Evolutionary conservation across 768 basidiomycete species (phyloP).

Genomic region (Astraeus odoratus): DNA sequence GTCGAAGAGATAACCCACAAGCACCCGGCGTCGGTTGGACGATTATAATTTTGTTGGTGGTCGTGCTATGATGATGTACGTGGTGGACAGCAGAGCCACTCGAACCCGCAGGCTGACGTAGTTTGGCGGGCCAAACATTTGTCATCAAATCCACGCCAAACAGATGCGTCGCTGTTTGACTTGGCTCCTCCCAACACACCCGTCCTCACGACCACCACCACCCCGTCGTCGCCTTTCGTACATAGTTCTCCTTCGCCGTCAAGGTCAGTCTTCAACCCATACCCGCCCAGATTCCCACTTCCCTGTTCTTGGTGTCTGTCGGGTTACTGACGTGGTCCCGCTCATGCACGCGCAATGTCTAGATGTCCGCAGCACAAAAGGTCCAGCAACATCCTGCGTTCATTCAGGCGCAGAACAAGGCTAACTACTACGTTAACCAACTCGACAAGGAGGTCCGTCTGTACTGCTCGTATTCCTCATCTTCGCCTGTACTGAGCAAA

Average conservation of each 20-base stretch:
- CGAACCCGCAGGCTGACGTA: conserved; percentile 41
- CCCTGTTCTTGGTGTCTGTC: neutral
- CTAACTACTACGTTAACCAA: conserved; percentile 73
- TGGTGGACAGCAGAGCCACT: no score
- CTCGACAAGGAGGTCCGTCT: conserved; percentile 91
- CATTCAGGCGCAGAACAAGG: conserved; percentile 79
- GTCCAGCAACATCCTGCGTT: conserved; percentile 84
- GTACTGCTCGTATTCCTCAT: neutral
- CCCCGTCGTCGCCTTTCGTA: neutral
- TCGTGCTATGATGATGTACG: conserved; percentile 10
- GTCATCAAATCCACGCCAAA: conserved; percentile 47
- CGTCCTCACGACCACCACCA: conserved; percentile 9
- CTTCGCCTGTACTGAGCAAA: no score
- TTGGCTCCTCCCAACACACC: conserved; percentile 20
- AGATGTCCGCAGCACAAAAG: conserved; percentile 79
- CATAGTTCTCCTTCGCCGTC: conserved; percentile 10
- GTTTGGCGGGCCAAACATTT: conserved; percentile 48
- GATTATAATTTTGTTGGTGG: conserved; percentile 3
- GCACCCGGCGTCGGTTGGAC: no score
- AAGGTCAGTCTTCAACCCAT: conserved; percentile 7
- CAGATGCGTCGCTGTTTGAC: conserved; percentile 26
- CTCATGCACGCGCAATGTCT: conserved; percentile 3
- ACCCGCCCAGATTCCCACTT: no score
- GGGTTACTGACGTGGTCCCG: neutral
- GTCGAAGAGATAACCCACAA: no score